Conservation (phyloP, 2,329 filamentous ascomycete genomes). For the Colletotrichum costaricense region DNA sequence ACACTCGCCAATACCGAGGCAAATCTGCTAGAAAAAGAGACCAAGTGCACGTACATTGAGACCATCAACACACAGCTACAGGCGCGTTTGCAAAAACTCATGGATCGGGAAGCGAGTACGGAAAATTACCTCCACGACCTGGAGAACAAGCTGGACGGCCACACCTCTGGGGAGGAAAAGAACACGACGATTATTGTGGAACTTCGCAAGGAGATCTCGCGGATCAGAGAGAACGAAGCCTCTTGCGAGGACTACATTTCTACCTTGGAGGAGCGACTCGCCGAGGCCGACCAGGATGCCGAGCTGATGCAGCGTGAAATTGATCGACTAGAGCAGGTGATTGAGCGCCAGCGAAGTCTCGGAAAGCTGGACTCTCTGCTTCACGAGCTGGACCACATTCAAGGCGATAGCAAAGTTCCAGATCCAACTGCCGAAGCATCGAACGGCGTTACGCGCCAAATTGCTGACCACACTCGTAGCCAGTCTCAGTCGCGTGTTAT, state of each 20-base stretch:
- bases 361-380: constrained; percentile 94
- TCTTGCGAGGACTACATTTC: constrained; percentile 97
- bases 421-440: constrained; percentile 49
- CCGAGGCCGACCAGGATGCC: constrained; percentile 94
- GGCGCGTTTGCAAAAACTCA: constrained; percentile 87
- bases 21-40: constrained; percentile 89
- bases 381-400: constrained; percentile 86
- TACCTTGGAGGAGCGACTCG: constrained; percentile 92
- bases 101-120: constrained; percentile 91
- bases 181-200: constrained; percentile 87
- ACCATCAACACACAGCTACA: constrained; percentile 93
- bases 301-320: constrained; percentile 98
- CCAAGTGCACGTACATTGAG: constrained; percentile 91
- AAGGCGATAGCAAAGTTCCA: constrained; percentile 64
- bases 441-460: constrained; percentile 56
- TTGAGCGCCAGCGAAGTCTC: constrained; percentile 93
- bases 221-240: constrained; percentile 89
- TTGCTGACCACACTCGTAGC: constrained; percentile 64
- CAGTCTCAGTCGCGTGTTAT: constrained; percentile 52
- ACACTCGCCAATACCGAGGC: constrained; percentile 89
- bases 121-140: constrained; percentile 94
- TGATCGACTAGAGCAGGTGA: constrained; percentile 91
- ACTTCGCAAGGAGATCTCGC: constrained; percentile 89
- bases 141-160: constrained; percentile 89
- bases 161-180: constrained; percentile 92